These are phyloP conservation scores for Fusarium sp. DNA, from an alignment of 2,329 filamentous ascomycete species.

Conservation along the genomic window DNA sequence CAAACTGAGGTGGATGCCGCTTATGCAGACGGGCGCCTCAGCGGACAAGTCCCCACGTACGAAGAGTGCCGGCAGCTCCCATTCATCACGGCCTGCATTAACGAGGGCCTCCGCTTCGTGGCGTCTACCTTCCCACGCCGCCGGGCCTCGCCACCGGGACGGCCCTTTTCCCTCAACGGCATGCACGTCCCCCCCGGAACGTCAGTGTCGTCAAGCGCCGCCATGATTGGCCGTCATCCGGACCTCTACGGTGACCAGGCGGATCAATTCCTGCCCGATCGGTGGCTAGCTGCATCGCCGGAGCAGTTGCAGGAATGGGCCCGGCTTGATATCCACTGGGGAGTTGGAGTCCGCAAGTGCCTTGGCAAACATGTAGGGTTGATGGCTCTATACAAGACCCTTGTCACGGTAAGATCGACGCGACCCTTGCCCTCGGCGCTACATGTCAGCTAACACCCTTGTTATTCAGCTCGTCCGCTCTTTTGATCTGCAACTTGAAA, in stretches of 20 bases:
- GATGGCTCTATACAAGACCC: neutral
- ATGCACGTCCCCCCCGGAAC: neutral
- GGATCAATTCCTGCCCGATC: neutral
- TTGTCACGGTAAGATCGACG: neutral
- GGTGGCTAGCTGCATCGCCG: neutral
- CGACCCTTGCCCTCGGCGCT: neutral
- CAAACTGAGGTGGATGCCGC: neutral
- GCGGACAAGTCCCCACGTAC: neutral
- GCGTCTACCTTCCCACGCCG: neutral
- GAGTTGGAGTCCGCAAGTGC: neutral
- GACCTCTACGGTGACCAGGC: neutral
- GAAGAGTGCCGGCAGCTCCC: neutral
- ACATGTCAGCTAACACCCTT: neutral
- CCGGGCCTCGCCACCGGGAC: neutral
- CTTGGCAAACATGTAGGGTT: neutral
- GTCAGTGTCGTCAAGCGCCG: neutral
- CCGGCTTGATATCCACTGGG: neutral
- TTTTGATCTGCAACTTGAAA: neutral
- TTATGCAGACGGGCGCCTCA: neutral
- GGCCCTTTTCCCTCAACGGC: neutral
- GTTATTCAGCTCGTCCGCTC: neutral
- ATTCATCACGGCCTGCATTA: neutral
- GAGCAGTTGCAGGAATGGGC: neutral
- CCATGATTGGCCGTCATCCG: neutral
- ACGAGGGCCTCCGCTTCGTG: neutral